Conservation (phyloP, 805 yeast species). For the Starmerella floricola region DNA sequence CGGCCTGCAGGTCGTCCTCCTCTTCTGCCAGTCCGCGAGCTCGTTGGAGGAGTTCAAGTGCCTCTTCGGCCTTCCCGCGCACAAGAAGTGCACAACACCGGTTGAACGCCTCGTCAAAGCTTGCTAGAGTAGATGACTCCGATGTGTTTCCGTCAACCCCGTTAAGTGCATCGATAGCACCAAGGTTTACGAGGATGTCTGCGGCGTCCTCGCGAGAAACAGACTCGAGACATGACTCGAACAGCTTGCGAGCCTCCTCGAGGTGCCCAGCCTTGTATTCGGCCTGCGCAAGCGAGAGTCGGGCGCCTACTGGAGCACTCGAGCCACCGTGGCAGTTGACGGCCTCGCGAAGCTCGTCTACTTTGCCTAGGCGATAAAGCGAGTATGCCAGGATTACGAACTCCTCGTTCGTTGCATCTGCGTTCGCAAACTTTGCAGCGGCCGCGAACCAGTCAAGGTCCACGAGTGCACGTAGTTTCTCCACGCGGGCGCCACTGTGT, state of each 20-base stretch:
- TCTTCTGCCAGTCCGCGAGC: conserved; percentile 36
- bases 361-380: conserved; percentile 44
- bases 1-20: conserved; percentile 38
- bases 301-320: conserved; percentile 24
- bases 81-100: conserved; percentile 41
- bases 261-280: conserved; percentile 39
- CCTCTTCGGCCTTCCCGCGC: conserved; percentile 31
- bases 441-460: conserved; percentile 44
- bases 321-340: conserved; percentile 8
- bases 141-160: conserved; percentile 7
- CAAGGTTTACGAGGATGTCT: conserved; percentile 50
- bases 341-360: conserved; percentile 25
- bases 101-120: conserved; percentile 53
- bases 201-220: conserved; percentile 34
- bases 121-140: conserved; percentile 7
- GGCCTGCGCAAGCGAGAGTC: conserved; percentile 44
- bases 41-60: conserved; percentile 35
- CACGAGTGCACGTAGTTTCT: conserved; percentile 47
- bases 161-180: conserved; percentile 36
- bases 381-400: conserved; percentile 44
- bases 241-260: conserved; percentile 33
- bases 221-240: conserved; percentile 25
- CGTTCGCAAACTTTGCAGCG: conserved; percentile 33
- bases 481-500: conserved; percentile 28
- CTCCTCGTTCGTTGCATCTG: conserved; percentile 2